Evolutionary conservation across 2,329 filamentous ascomycete genomes (phyloP), one percentile per base, ranked within the genome.

Genomic region (Monosporascus sp.): DNA sequence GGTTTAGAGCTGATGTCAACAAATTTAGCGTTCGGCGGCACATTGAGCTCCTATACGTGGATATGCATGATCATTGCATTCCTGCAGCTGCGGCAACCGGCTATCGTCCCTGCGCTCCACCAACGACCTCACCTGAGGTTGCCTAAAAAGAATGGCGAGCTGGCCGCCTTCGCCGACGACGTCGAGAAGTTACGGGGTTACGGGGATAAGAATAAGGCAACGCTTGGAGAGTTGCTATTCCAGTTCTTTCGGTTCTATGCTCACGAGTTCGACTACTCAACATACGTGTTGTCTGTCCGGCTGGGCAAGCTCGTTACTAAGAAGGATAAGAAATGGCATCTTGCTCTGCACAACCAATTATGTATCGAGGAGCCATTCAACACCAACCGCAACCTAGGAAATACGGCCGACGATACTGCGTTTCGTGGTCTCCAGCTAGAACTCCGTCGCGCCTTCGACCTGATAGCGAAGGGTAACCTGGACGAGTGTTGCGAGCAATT

Each of bases 361-460:
- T 97, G 93, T 68, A 90, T 99, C 11, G 94, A 99, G 68, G 94
- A 99, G 69, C 94, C 94, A 0, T 99, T 99, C 77, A 99, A 96
- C 64, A 87, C 81, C 4, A 80, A 81, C 37, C 84, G 94, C 43
- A 99, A 99, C 68, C 78, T 99, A 46, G 94, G 92, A 43, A 99
- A 99, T 64, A 97, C 94, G 2, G 94, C 91, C 8, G 94, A 99
- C 67, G 92, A 96, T 68, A 95, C 89, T 44, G 93, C 94, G 0
- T 97, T 96, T 72, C 84, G 88, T 49, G 94, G 94, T 1, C 81
- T 99, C 31, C 94, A 99, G 68, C 72, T 91, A 60, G 94, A 99
- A 72, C 77, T 99, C 49, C 85, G 94, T 56, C 82, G 91, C 60
- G 94, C 94, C 1, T 97, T 96, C 67, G 88, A 91, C 54, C 73